Conservation (phyloP, 2,329 filamentous ascomycete species). For the Paracorniculantispora psalliotae region DNA sequence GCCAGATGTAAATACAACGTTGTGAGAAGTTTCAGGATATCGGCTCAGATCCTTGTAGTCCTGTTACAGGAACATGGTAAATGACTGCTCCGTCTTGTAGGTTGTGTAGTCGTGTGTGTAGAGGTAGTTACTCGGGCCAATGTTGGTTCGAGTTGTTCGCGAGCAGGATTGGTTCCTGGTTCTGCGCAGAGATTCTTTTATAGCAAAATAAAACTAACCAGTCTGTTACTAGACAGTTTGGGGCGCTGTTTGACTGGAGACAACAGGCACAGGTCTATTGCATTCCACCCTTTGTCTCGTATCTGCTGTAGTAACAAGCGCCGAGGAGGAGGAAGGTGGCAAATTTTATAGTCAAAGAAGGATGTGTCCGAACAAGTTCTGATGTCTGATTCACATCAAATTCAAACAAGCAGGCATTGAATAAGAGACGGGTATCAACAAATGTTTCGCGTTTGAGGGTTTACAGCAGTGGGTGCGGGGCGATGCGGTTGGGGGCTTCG, state of each 20-base stretch:
- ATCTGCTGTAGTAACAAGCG: background rate
- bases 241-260: background rate
- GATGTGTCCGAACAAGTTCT: background rate
- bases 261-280: slow-evolving; percentile 1
- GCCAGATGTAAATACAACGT: slow-evolving; percentile 34
- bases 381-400: too few species aligned
- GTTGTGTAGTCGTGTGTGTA: background rate
- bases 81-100: slow-evolving; percentile 9
- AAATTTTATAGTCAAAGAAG: too few species aligned
- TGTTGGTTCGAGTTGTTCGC: background rate
- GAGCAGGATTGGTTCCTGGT: background rate
- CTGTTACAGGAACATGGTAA: slow-evolving; percentile 16
- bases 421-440: too few species aligned
- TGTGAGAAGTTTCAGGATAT: slow-evolving; percentile 42
- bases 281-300: background rate
- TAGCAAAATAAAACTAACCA: too few species aligned
- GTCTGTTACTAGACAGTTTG: too few species aligned
- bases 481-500: slow-evolving; percentile 13
- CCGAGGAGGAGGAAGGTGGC: too few species aligned
- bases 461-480: slow-evolving; percentile 10
- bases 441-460: too few species aligned
- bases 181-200: too few species aligned
- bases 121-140: too few species aligned
- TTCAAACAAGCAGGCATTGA: background rate
- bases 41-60: slow-evolving; percentile 37